Conservation (phyloP, 305 asterid genomes). For the Fraxinus baroniana region DNA sequence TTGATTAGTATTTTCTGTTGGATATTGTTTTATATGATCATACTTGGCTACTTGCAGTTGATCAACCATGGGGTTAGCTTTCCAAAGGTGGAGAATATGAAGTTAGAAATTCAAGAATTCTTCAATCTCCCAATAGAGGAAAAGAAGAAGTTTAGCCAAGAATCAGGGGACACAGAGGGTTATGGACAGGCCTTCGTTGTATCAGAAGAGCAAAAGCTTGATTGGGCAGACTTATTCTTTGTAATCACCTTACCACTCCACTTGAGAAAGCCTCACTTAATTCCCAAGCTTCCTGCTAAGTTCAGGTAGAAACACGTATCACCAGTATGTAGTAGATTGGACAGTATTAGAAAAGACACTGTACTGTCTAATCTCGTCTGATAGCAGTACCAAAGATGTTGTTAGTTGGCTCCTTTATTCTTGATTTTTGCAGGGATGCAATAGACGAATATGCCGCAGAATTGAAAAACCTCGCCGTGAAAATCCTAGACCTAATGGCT, state of each 20-base stretch:
- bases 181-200: conserved; percentile 54
- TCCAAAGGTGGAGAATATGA: conserved; percentile 32
- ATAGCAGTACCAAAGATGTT: background rate
- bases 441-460: conserved; percentile 37
- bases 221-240: conserved; percentile 50
- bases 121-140: conserved; percentile 33
- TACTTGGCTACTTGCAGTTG: conserved; percentile 29
- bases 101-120: conserved; percentile 30
- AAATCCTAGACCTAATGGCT: conserved; percentile 33
- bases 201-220: conserved; percentile 60
- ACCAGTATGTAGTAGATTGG: background rate
- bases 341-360: too few relatives aligned
- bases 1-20: background rate
- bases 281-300: conserved; percentile 37
- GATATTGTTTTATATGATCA: background rate
- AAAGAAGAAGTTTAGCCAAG: conserved; percentile 33
- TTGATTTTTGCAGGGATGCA: conserved; percentile 31
- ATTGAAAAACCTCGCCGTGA: conserved; percentile 32
- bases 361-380: background rate
- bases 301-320: conserved; percentile 30
- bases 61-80: conserved; percentile 51
- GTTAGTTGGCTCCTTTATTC: background rate
- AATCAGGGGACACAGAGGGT: conserved; percentile 37
- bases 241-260: conserved; percentile 22
- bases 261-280: conserved; percentile 39